Evolutionary conservation across 225 moss, liverwort and hornwort genomes (phyloP).

Genomic region (Bryum argenteum): DNA sequence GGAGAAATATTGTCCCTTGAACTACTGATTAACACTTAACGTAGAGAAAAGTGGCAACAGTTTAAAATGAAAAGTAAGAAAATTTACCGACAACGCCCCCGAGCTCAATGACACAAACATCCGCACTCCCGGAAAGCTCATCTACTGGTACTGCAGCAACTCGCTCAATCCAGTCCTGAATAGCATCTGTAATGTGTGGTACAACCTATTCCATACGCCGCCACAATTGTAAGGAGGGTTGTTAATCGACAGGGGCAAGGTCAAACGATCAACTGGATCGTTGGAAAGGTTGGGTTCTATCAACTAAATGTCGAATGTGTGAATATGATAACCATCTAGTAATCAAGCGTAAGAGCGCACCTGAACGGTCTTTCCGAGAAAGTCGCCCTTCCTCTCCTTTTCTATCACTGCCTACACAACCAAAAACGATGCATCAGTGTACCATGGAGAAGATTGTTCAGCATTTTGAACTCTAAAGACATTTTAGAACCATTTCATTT

Average conservation of each 20-base stretch:
- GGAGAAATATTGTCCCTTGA: background rate
- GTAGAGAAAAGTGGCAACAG: too few relatives aligned
- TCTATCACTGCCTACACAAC: constrained; percentile 79
- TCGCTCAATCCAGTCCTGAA: constrained; percentile 93
- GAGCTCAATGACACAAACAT: constrained; percentile 95
- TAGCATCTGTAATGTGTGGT: constrained; percentile 86
- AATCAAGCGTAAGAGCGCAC: constrained; percentile 5
- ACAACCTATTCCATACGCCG: constrained; percentile 59
- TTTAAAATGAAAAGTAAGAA: background rate
- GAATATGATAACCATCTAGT: too few relatives aligned
- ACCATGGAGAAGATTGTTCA: background rate
- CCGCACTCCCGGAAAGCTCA: constrained; percentile 74
- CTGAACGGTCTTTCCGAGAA: constrained; percentile 94
- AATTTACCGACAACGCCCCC: constrained; percentile 87
- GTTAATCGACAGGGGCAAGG: background rate
- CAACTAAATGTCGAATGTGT: too few relatives aligned
- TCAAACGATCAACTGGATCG: constrained; percentile 1
- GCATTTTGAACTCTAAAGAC: background rate
- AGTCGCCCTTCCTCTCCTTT: constrained; percentile 89
- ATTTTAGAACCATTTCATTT: background rate
- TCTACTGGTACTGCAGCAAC: constrained; percentile 91
- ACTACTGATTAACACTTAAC: background rate
- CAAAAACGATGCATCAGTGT: constrained; percentile 10
- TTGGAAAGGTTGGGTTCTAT: too few relatives aligned
- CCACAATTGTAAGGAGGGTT: background rate